Percentiles rank a stretch among this genome's conserved stretches.
Conservation (phyloP, 2,329 filamentous ascomycete genomes). For the Ceratocystis lukuohia region DNA sequence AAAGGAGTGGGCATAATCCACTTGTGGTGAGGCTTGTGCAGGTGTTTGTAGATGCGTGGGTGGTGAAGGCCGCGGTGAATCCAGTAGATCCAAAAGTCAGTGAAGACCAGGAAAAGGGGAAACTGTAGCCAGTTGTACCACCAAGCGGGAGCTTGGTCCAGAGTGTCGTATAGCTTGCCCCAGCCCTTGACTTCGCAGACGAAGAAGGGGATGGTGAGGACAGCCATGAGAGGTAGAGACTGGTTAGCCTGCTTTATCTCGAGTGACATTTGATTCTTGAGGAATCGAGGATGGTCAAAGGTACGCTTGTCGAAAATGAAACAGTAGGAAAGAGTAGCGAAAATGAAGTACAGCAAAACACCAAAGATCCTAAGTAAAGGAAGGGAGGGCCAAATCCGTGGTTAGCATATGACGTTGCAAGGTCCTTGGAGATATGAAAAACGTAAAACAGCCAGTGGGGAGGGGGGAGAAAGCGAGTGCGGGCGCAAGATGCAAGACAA, state of each 20-base stretch:
- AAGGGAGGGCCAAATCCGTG: background rate
- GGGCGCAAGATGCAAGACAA: background rate
- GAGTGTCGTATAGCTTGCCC: constrained; percentile 75
- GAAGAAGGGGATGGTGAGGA: constrained; percentile 72
- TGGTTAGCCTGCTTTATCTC: constrained; percentile 71
- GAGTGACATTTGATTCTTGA: constrained; percentile 79
- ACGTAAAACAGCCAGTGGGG: background rate
- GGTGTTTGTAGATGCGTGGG: constrained; percentile 60
- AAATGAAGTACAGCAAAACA: constrained; percentile 68
- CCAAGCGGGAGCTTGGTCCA: constrained; percentile 57
- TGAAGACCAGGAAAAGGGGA: constrained; percentile 82
- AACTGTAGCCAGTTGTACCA: constrained; percentile 77
- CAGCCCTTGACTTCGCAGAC: constrained; percentile 71
- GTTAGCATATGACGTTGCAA: constrained; percentile 13
- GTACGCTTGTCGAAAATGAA: constrained; percentile 88
- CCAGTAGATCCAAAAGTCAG: constrained; percentile 83
- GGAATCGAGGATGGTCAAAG: constrained; percentile 80
- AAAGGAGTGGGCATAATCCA: constrained; percentile 98
- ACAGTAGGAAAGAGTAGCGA: constrained; percentile 68
- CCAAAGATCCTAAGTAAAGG: constrained; percentile 59
- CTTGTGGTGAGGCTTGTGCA: constrained; percentile 98
- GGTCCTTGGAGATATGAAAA: background rate
- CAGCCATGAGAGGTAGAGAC: constrained; percentile 68
- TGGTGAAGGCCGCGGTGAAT: constrained; percentile 80
- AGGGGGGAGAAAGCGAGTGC: background rate